These are phyloP conservation scores for Myriosclerotinia curreyana DNA, from an alignment of 2,329 filamentous ascomycete species.

Conservation along the genomic window DNA sequence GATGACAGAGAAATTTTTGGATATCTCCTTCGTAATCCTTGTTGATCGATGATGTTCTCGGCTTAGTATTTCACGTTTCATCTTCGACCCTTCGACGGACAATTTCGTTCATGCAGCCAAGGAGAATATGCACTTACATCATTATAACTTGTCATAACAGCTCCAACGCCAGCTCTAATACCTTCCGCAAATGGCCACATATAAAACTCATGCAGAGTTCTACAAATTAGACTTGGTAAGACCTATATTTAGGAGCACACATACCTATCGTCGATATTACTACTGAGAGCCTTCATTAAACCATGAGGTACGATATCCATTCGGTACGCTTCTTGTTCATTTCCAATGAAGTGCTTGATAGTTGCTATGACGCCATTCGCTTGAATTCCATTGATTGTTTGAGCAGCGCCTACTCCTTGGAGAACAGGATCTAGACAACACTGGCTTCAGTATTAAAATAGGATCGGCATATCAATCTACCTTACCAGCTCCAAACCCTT, in stretches of 20 bases:
- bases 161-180: slow-evolving; percentile 70
- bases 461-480: neutral
- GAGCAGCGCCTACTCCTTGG: slow-evolving; percentile 50
- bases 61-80: no score
- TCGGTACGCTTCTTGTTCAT: slow-evolving; percentile 37
- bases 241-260: neutral
- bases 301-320: slow-evolving; percentile 39
- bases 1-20: no score
- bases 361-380: slow-evolving; percentile 54
- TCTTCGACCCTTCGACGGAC: no score
- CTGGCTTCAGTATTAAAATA: neutral
- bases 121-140: slow-evolving; percentile 40
- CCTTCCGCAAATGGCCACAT: slow-evolving; percentile 55
- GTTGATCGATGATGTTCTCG: no score
- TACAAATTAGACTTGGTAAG: slow-evolving; percentile 12
- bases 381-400: slow-evolving; percentile 57
- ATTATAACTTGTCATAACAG: slow-evolving; percentile 82
- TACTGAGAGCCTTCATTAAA: slow-evolving; percentile 39
- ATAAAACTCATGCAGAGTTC: slow-evolving; percentile 58
- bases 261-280: slow-evolving; percentile 54
- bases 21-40: no score
- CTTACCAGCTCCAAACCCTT: slow-evolving; percentile 57
- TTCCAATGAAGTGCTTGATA: slow-evolving; percentile 58
- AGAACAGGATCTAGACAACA: slow-evolving; percentile 58
- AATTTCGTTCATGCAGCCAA: no score